Evolutionary conservation across 805 yeast genomes (phyloP), one percentile per base, ranked within the genome.

Genomic region (Torulaspora microellipsoides): DNA sequence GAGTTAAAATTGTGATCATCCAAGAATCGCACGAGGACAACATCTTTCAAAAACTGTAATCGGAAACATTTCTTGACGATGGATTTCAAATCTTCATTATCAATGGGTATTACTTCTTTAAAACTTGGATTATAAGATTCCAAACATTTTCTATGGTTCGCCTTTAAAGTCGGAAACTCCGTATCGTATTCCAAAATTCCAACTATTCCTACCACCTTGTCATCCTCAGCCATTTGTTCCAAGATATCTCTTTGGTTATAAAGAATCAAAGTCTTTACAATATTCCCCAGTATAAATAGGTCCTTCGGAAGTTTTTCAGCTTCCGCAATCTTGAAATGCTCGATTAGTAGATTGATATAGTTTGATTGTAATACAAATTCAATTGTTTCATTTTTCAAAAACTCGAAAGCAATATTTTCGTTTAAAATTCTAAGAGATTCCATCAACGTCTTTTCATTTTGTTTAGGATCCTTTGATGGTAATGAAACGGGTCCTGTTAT

Each of bases 141-240:
- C 27, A 88, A 61, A 56, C 77, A 83, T 15, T 77, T 78, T 40
- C 96, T 69, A 66, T 86, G 87, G 53, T 86, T 83, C 3, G 96
- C 87, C 62, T 87, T 89, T 51, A 74, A 73, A 11, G 72, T 72
- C 1, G 96, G 96, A 55, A 76, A 87, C 44, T 86, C 95, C 0
- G 93, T 85, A 61, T 93, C 97, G 62, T 88, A 84, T 62, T 93
- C 99, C 36, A 91, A 65, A 10, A 88, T 83, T 1, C 96, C 95
- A 10, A 83, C 75, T 3, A 87, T 66, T 1, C 85, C 84, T 54
- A 71, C 56, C 36, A 82, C 71, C 32, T 69, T 55, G 7, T 70
- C 71, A 47, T 80, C 83, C 11, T 71, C 71, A 2, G 81, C 66
- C 46, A 85, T 68, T n/a, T 68, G 53, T 42, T 83, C 87, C 36